A percentile compares a stretch with the other conserved stretches of the same genome.
Conservation (phyloP, 169 alveolate species). For the Theileria luwenshuni region DNA sequence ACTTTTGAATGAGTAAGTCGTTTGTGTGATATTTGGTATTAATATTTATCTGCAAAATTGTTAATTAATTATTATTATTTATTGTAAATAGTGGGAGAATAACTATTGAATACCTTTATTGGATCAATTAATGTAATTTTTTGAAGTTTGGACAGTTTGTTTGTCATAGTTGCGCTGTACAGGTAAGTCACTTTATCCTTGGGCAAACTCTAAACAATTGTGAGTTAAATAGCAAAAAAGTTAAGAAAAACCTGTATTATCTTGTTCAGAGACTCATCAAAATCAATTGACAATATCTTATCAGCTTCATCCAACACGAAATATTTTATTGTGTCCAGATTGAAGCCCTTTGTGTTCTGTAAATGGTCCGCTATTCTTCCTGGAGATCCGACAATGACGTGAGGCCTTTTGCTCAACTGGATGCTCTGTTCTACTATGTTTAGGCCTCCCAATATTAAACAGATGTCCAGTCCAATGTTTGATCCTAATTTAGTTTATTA, state of each 20-base stretch:
- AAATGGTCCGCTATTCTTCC: constrained; percentile 99
- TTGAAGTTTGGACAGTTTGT: constrained; percentile 94
- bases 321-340: constrained; percentile 85
- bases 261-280: constrained; percentile 95
- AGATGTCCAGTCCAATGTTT: constrained; percentile 87
- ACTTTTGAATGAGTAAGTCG: constrained; percentile 87
- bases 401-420: constrained; percentile 95
- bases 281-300: constrained; percentile 92
- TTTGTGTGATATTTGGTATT: constrained; percentile 91
- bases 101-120: constrained; percentile 79
- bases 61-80: background rate
- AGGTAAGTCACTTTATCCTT: constrained; percentile 92
- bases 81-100: no score
- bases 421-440: constrained; percentile 94
- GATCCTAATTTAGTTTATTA: no score
- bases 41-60: constrained; percentile 51
- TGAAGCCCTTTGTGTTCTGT: constrained; percentile 97
- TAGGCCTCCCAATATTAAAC: constrained; percentile 97
- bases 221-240: background rate
- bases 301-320: constrained; percentile 97
- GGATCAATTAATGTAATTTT: constrained; percentile 96
- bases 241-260: constrained; percentile 82
- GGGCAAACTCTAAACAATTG: constrained; percentile 76
- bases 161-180: constrained; percentile 99
- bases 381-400: constrained; percentile 97